phyloP scores from a whole-genome alignment of 1,284 basidiomycete species.

The Coniferiporia weirii region DNA sequence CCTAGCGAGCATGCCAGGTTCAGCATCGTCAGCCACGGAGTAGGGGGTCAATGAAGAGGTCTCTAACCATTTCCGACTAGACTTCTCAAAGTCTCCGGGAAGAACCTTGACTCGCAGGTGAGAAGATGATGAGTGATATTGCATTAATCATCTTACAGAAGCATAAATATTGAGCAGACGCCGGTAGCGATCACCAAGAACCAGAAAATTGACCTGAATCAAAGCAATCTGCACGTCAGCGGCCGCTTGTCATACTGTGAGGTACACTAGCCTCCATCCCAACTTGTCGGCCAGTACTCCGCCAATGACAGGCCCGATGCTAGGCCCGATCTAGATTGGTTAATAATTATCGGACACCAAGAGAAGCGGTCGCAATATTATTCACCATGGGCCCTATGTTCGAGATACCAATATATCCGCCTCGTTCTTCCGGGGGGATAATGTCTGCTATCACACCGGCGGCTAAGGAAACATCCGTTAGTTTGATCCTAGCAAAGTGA shows the following conservation, averaged over 20 bases:
- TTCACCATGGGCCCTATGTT: constrained; percentile 34
- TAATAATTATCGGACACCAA: not conserved
- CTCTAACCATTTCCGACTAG: constrained; percentile 47
- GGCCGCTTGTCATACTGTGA: not conserved
- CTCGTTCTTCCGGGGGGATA: constrained; percentile 33
- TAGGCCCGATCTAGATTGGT: constrained; percentile 31
- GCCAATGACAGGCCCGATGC: constrained; percentile 45
- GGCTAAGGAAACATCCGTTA: constrained; percentile 19
- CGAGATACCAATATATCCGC: constrained; percentile 35
- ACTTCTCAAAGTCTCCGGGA: constrained; percentile 50
- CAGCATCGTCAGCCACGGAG: not conserved
- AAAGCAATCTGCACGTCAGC: not conserved
- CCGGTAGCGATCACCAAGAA: constrained; percentile 62
- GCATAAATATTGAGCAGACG: constrained; percentile 46
- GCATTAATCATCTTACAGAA: constrained; percentile 39
- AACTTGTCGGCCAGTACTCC: constrained; percentile 51
- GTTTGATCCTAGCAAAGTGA: too few species aligned
- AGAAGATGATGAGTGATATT: not conserved
- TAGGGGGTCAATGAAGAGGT: not conserved
- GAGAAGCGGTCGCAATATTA: constrained; percentile 10
- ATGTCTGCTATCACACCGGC: constrained; percentile 39
- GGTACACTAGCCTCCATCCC: constrained; percentile 57
- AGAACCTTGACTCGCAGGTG: constrained; percentile 25
- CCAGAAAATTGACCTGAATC: constrained; percentile 69
- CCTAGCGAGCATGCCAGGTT: not conserved